phyloP scores from a whole-genome alignment of 495 filamentous ascomycete genomes.

The Hypoxylon intermedium region DNA sequence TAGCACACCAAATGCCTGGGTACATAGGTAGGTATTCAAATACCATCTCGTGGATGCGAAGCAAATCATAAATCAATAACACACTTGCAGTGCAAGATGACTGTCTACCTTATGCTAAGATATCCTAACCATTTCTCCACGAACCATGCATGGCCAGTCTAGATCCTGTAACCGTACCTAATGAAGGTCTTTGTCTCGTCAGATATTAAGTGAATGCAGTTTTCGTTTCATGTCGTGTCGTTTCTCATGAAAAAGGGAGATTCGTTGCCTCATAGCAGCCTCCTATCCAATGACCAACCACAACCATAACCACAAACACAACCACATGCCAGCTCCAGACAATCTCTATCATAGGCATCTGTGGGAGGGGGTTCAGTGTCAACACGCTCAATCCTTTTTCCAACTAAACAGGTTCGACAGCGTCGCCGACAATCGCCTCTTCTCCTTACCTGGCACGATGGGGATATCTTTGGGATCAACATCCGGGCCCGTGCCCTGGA shows the following conservation, averaged over 20 bases:
- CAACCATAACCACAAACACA: too few relatives aligned
- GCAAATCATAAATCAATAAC: too few relatives aligned
- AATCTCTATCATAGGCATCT: too few relatives aligned
- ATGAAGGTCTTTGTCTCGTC: conserved; percentile 4
- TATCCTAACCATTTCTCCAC: background rate
- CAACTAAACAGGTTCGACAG: conserved; percentile 37
- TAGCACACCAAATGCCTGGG: too few relatives aligned
- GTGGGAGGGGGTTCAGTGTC: too few relatives aligned
- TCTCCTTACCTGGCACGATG: conserved; percentile 11
- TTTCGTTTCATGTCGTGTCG: background rate
- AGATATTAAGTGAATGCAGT: background rate
- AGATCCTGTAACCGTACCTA: conserved; percentile 23
- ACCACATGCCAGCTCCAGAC: background rate
- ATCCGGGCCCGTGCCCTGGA: conserved; percentile 44
- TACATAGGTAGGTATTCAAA: too few relatives aligned
- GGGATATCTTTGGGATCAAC: conserved; percentile 42
- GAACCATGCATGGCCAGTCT: conserved; percentile 26
- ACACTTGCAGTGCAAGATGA: background rate
- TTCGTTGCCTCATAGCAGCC: too few relatives aligned
- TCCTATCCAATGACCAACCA: too few relatives aligned
- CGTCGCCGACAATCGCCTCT: conserved; percentile 32
- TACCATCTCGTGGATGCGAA: too few relatives aligned
- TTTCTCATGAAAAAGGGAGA: conserved; percentile 9
- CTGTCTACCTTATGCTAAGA: background rate
- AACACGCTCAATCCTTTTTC: conserved; percentile 37